Evolutionary conservation across 1,284 basidiomycete genomes (phyloP), one percentile per base, ranked within the genome.

Genomic region (Marasmius tenuissimus): DNA sequence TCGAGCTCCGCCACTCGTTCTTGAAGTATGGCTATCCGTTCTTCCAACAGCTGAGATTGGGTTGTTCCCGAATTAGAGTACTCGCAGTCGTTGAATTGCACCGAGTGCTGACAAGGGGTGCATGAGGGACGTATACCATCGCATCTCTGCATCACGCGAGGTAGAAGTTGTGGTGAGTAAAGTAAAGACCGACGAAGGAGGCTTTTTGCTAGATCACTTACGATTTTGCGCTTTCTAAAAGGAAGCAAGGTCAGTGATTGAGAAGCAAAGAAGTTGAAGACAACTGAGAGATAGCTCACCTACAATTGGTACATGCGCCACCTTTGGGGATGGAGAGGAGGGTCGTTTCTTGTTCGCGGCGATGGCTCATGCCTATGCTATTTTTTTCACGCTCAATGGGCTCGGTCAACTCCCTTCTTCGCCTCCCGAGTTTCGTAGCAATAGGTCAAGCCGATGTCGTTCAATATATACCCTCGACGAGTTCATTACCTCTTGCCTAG

Each of bases 51-150:
- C 53, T 73, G 69, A 9, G 70, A 67, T 22, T 59, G 63, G 5
- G 70, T 66, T 0, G 65, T 63, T 11, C 69, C 69, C 10, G 65
- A 65, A 2, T 67, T 62, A 11, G 69, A 68, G 56, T 71, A 75
- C 60, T 75, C 72, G 62, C 73, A 75, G 48, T 75, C 73, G 8
- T 69, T 66, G 16, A 69, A 68, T 8, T 66, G 63, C 3, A 67
- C 67, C 8, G 68, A 66, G 6, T 65, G 68, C 10, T 50, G n/a
- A 52, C 73, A 75, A 45, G 71, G 69, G 14, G 66, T 63, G 60
- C 73, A 75, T n/a, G 66, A 61, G 1, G 73, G 73, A 42, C 65
- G 67, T 12, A 52, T 56, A 2, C 72, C 72, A 55, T 73, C 72
- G 45, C 73, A 75, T 68, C 68, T 71, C 72, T 73, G 42, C 3